Percentiles rank a stretch among this genome's conserved stretches.
Conservation (phyloP, 1,284 basidiomycete genomes). For the Grifola frondosa region DNA sequence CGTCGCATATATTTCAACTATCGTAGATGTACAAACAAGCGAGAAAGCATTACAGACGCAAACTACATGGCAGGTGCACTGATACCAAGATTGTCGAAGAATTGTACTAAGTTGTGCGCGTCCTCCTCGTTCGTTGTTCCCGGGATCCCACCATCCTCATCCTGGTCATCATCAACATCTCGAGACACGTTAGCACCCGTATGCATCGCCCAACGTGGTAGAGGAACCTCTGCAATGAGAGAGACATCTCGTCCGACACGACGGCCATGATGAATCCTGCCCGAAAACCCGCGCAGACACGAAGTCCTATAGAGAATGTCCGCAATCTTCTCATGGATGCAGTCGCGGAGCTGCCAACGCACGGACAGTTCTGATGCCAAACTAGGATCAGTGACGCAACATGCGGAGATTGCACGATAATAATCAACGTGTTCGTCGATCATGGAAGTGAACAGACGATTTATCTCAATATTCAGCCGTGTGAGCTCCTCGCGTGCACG, state of each 20-base stretch:
- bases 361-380: slow-evolving; percentile 5
- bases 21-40: too few species aligned
- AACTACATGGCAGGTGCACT: too few species aligned
- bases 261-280: background rate
- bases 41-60: too few species aligned
- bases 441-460: slow-evolving; percentile 30
- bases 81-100: too few species aligned
- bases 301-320: background rate
- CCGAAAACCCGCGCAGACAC: slow-evolving; percentile 1
- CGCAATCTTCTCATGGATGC: background rate
- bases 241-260: background rate
- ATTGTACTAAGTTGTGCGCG: too few species aligned
- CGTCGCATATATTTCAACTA: too few species aligned
- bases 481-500: slow-evolving; percentile 33
- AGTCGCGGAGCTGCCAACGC: slow-evolving; percentile 5
- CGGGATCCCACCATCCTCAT: too few species aligned
- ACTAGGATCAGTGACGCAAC: background rate
- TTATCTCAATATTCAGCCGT: slow-evolving; percentile 35
- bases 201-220: too few species aligned
- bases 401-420: background rate
- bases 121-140: too few species aligned
- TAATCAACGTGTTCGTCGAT: slow-evolving; percentile 24
- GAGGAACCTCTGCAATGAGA: too few species aligned
- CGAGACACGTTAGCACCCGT: too few species aligned
- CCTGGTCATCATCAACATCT: too few species aligned